Evolutionary conservation across 495 filamentous ascomycete species (phyloP), one percentile per base, ranked within the genome.

Genomic region (Podospora tetraspora): DNA sequence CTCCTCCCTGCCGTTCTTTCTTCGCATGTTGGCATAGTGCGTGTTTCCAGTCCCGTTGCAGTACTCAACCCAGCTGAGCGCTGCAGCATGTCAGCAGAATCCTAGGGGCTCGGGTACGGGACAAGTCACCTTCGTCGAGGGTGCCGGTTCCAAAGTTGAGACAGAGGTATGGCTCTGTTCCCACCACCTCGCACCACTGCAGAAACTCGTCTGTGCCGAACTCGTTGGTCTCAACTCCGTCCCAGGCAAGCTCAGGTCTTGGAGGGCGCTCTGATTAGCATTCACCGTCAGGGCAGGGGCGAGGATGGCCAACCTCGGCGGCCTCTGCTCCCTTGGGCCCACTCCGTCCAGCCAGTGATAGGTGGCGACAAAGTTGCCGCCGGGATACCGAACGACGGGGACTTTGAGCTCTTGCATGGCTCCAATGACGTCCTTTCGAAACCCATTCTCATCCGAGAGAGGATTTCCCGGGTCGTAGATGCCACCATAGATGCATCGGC

Each of bases 201-300:
- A 94, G 83, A 78, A 94, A 94, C 79, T 93, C 91, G 76, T 94
- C 91, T 5, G 90, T 94, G 37, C 90, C 91, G 72, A 94, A 92
- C 67, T 88, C 80, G 76, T 94, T 93, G 1, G 83, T 86, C 80
- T 94, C 91, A 4, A 84, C 82, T 32, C 90, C 90, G 22, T 89
- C 76, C 91, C 90, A 93, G 9, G 91, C 90, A 32, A 92, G 82
- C 74, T 92, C 90, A 0, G 89, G 90, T 11, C 67, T 69, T 23
- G 16, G 19, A 7, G 1, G 27, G 4, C 19, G 3, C 59, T n/a
- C 12, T 3, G 24, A 61, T 19, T 32, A 23, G 16, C 27, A 0
- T 29, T 11, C 7, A 22, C 8, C 13, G n/a, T 5, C 22, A 52
- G 43, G 6, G 19, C 16, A 2, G 19, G 19, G 19, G 43, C 1